These are phyloP conservation scores for Oehlia diaphana DNA, from an alignment of 192 early-diverging fungal species.

Conservation along the genomic window DNA sequence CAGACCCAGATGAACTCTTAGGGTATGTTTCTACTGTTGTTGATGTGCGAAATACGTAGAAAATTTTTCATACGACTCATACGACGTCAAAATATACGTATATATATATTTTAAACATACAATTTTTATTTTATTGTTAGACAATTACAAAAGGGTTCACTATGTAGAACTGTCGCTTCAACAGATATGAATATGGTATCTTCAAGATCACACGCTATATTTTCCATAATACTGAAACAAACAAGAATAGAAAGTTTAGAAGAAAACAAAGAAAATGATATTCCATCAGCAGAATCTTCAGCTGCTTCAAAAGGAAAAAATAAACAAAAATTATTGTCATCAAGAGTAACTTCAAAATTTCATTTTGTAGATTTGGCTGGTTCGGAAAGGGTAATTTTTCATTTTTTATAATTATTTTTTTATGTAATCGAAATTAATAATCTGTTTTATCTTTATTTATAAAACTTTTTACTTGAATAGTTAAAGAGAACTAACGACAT, in stretches of 20 bases:
- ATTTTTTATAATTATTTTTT: too few relatives aligned
- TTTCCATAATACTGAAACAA: conserved; percentile 85
- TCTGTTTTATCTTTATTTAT: too few relatives aligned
- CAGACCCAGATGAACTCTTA: conserved; percentile 63
- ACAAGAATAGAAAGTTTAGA: conserved; percentile 45
- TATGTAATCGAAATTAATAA: too few relatives aligned
- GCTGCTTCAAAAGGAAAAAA: conserved; percentile 23
- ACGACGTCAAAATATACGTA: too few relatives aligned
- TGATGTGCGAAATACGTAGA: too few relatives aligned
- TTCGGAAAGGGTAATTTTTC: conserved; percentile 67
- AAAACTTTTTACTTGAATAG: too few relatives aligned
- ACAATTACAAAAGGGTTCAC: conserved; percentile 53
- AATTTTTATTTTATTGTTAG: conserved; percentile 26
- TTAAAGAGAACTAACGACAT: conserved; percentile 60
- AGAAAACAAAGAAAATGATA: conserved; percentile 24
- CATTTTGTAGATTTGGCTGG: conserved; percentile 99
- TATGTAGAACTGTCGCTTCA: conserved; percentile 73
- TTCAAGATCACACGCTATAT: conserved; percentile 95
- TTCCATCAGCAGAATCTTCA: conserved; percentile 16
- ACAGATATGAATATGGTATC: conserved; percentile 96
- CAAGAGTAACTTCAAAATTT: conserved; percentile 80
- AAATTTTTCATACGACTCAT: too few relatives aligned
- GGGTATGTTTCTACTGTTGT: conserved; percentile 35
- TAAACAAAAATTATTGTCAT: conserved; percentile 29
- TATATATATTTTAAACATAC: too few relatives aligned